Evolutionary conservation across 2,329 filamentous ascomycete species (phyloP).

Genomic region (Aspergillus alliaceus): DNA sequence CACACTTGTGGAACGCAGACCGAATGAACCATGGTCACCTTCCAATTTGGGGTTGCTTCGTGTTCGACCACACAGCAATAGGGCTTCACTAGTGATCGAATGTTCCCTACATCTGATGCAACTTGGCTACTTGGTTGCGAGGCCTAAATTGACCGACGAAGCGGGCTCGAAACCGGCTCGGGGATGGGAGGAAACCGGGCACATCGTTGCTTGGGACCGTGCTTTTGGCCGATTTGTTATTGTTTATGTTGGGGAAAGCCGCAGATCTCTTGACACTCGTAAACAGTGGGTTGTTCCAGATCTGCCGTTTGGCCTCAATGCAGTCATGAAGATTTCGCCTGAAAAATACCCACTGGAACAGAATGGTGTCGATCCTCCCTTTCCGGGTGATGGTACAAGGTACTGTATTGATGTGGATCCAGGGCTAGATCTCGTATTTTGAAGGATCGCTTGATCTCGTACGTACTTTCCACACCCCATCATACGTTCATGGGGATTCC

Average conservation of each 20-base stretch:
- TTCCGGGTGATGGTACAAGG: conserved; percentile 1
- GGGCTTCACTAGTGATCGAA: conserved; percentile 18
- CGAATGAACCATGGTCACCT: conserved; percentile 17
- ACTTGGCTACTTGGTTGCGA: conserved; percentile 35
- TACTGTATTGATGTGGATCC: conserved; percentile 31
- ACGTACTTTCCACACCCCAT: background rate
- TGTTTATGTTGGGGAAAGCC: conserved; percentile 29
- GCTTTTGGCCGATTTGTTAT: conserved; percentile 27
- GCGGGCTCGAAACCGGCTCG: background rate
- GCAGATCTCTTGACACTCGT: background rate
- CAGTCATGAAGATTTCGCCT: conserved; percentile 8
- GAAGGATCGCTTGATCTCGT: background rate
- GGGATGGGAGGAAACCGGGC: conserved; percentile 34
- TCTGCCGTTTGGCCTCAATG: conserved; percentile 6
- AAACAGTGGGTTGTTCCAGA: background rate
- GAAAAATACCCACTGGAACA: background rate
- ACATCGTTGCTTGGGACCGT: conserved; percentile 40
- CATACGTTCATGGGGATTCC: background rate
- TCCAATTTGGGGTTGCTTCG: conserved; percentile 34
- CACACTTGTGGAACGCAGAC: conserved; percentile 7
- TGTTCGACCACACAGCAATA: conserved; percentile 23
- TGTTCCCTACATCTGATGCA: conserved; percentile 36
- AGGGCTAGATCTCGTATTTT: conserved; percentile 17
- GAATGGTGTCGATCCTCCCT: background rate
- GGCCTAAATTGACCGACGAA: conserved; percentile 8